Conservation (phyloP, 1,139 yeast species). For the Yamadazyma mexicana region DNA sequence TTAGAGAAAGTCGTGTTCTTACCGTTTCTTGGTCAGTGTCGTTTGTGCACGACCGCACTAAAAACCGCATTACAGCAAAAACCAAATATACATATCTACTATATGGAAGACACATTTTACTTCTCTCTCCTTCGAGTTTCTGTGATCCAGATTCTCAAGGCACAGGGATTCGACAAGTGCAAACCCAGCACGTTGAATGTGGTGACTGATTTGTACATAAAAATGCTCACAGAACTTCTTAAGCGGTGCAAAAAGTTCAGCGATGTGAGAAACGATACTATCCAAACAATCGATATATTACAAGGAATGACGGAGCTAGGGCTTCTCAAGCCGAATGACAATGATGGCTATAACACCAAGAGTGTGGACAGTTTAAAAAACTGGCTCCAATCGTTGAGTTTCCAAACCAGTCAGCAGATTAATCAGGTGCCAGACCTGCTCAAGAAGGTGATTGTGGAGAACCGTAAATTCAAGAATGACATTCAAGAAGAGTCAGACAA, state of each 20-base stretch:
- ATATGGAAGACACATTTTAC: conserved; percentile 45
- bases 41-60: not conserved
- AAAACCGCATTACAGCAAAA: not conserved
- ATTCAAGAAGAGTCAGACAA: conserved; percentile 25
- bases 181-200: conserved; percentile 61
- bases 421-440: conserved; percentile 34
- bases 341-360: conserved; percentile 33
- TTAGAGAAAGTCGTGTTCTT: no score
- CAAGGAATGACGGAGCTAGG: conserved; percentile 60
- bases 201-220: conserved; percentile 61
- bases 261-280: conserved; percentile 14
- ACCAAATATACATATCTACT: not conserved
- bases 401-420: conserved; percentile 24
- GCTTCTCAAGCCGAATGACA: conserved; percentile 27
- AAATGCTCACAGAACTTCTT: conserved; percentile 51
- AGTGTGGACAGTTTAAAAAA: conserved; percentile 37
- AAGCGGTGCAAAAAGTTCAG: conserved; percentile 34
- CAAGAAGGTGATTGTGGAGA: conserved; percentile 38
- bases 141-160: conserved; percentile 64
- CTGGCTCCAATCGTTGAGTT: conserved; percentile 37
- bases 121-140: conserved; percentile 63
- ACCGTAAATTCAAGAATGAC: conserved; percentile 32
- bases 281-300: conserved; percentile 57
- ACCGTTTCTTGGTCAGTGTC: no score
- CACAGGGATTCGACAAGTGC: conserved; percentile 73